Percentiles rank a stretch among this genome's conserved stretches.
Conservation (phyloP, 2,329 filamentous ascomycete species). For the Elsinoe australis region DNA sequence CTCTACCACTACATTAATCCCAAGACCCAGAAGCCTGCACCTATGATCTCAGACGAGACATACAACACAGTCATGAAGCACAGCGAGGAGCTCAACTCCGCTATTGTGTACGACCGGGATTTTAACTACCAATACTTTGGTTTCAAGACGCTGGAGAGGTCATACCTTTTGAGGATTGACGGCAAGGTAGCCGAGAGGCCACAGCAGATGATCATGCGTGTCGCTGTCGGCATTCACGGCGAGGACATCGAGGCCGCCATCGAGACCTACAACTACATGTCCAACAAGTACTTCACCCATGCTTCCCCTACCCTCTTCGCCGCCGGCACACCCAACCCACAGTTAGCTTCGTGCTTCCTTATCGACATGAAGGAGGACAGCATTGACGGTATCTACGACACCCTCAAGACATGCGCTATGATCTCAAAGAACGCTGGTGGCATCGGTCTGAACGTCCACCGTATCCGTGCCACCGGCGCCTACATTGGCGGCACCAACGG, state of each 20-base stretch:
- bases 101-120: constrained; percentile 97
- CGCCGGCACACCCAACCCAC: constrained; percentile 86
- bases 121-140: constrained; percentile 99
- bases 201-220: constrained; percentile 99
- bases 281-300: constrained; percentile 96
- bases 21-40: constrained; percentile 72
- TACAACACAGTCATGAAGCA: constrained; percentile 94
- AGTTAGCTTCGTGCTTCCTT: constrained; percentile 96
- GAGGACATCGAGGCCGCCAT: constrained; percentile 90
- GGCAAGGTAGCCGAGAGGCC: constrained; percentile 95
- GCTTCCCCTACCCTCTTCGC: constrained; percentile 98
- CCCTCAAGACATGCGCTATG: constrained; percentile 97
- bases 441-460: constrained; percentile 92
- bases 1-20: constrained; percentile 95
- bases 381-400: constrained; percentile 98
- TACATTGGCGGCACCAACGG: constrained; percentile 98
- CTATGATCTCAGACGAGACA: constrained; percentile 89
- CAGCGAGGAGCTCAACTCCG: constrained; percentile 94
- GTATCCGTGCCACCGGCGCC: constrained; percentile 92
- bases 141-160: constrained; percentile 98
- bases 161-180: constrained; percentile 90
- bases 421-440: constrained; percentile 99
- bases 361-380: constrained; percentile 99
- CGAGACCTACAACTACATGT: constrained; percentile 99
- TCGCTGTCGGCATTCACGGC: constrained; percentile 92